phyloP scores from a whole-genome alignment of 1,139 yeast species.

The Suhomyces yuchorum region DNA sequence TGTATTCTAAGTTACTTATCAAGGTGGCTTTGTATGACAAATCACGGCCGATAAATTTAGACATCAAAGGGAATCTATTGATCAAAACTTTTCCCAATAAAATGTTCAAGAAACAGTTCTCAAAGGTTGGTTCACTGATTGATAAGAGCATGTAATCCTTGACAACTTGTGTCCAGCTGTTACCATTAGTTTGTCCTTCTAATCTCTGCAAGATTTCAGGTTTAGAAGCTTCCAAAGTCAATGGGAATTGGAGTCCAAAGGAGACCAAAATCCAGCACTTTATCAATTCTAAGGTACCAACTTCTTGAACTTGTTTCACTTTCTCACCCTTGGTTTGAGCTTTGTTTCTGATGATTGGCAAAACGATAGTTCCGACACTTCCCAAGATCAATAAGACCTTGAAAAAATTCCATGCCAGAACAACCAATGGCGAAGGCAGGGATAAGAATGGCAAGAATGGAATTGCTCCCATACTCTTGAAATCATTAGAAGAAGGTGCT shows the following conservation, averaged over 20 bases:
- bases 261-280: slow-evolving; percentile 31
- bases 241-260: slow-evolving; percentile 36
- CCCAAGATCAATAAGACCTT: slow-evolving; percentile 30
- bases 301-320: not conserved
- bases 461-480: slow-evolving; percentile 42
- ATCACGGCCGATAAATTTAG: slow-evolving; percentile 26
- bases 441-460: slow-evolving; percentile 35
- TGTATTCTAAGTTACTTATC: slow-evolving; percentile 35
- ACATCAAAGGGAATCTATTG: slow-evolving; percentile 23
- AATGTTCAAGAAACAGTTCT: slow-evolving; percentile 37
- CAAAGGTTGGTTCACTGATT: slow-evolving; percentile 39
- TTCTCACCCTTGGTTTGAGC: slow-evolving; percentile 5
- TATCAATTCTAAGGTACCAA: slow-evolving; percentile 4
- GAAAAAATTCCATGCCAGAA: slow-evolving; percentile 32
- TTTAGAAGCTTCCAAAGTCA: slow-evolving; percentile 23
- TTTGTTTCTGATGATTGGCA: slow-evolving; percentile 24
- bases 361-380: slow-evolving; percentile 28
- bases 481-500: slow-evolving; percentile 27
- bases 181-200: slow-evolving; percentile 22
- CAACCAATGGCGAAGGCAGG: slow-evolving; percentile 27
- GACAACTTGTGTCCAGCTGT: slow-evolving; percentile 23
- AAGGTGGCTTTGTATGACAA: slow-evolving; percentile 33
- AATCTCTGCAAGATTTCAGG: slow-evolving; percentile 26
- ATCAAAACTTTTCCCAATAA: slow-evolving; percentile 34
- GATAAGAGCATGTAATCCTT: slow-evolving; percentile 35